Base-by-base conservation (phyloP, 345 rosid genomes). In the Citrus australasica region DNA sequence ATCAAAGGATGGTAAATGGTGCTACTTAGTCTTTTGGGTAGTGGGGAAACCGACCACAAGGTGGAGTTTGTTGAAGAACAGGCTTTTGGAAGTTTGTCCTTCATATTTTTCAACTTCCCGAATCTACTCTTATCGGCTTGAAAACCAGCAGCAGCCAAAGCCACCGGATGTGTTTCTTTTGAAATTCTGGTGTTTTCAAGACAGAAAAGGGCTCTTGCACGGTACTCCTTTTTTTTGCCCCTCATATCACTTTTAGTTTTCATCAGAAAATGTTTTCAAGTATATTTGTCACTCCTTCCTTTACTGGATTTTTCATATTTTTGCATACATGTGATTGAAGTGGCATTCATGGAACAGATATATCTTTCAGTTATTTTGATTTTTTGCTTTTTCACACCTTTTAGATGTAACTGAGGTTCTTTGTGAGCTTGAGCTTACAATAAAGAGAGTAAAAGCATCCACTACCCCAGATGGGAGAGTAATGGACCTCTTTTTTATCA, bases 1-100 rank as follows among this genome's bases (percentile, higher is more conserved):
- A 51, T 84, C 89, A 37, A 92, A 92, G 19, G 95, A 91, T 83
- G 91, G 95, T 24, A 90, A 91, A 79, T 88, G 95, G 93, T 87
- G 92, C 87, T 91, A 88, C 79, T 0, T 88, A 79, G 86, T 90
- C 78, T 83, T 90, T 64, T 90, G 95, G 95, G 92, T 90, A 83
- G 82, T 69, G 77, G 95, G 92, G 27, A 84, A 87, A 69, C 74
- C 82, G 35, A 78, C 72, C 60, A 86, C 92, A 51, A 83, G 87
- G 79, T 92, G 93, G 95, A 81, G 53, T 81, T 78, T 90, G 81
- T 79, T 90, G 83, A 84, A 92, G 86, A 87, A 80, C 75, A 83
- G 92, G 83, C 85, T 92, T 21, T 76, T 92, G 79, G 95, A 90
- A 74, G 93, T 82, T 35, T 92, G 95, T 72, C 95, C 95, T 5